Base-by-base conservation (phyloP, 805 yeast species). In the Wickerhamiella occidentalis region DNA sequence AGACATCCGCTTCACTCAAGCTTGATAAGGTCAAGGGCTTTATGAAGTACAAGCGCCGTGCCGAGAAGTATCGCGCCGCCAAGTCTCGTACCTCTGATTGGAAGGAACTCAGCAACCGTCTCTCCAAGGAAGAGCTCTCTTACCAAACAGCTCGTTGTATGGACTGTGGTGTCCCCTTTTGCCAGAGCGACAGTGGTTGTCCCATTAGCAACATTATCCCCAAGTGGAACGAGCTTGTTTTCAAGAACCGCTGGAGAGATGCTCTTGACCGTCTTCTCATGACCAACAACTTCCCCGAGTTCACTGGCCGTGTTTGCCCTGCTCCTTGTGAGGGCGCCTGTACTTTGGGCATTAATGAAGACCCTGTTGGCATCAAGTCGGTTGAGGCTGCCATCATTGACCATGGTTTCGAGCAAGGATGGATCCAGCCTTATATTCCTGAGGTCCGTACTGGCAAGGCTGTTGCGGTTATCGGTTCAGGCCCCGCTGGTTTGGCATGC, bases 121-220 rank as follows among this genome's bases (percentile, higher is more conserved):
- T 90, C 58, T 72, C 86, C 51, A 83, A 85, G 68, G 87, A 83
- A 47, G 97, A 92, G 57, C 80, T 90, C 61, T 77, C 80, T 64
- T 77, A 75, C 64, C 96, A 90, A 72, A 85, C 97, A 51, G 96
- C 97, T 13, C 79, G 98, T 68, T 90, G 98, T 76, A 90, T 92
- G 95, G 97, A 90, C 69, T 90, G 98, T 74, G 98, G 98, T 73
- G 94, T 92, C 59, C 98, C 98, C 52, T 90, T 90, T 78, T 90
- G 98, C 74, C 94, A 90, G 62, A 82, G 95, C 44, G 97, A 90
- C 67, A 84, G 95, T 40, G 98, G 98, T 52, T 90, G 98, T 72
- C 98, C 98, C 48, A 83, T 90, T 57, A 87, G 96, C 48, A 90
- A 90, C 69, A 80, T 90, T 59, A 90, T 90, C 72, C 98, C 98